Evolutionary conservation across 140 eudicot species (phyloP).

Genomic region (Stevia rebaudiana): DNA sequence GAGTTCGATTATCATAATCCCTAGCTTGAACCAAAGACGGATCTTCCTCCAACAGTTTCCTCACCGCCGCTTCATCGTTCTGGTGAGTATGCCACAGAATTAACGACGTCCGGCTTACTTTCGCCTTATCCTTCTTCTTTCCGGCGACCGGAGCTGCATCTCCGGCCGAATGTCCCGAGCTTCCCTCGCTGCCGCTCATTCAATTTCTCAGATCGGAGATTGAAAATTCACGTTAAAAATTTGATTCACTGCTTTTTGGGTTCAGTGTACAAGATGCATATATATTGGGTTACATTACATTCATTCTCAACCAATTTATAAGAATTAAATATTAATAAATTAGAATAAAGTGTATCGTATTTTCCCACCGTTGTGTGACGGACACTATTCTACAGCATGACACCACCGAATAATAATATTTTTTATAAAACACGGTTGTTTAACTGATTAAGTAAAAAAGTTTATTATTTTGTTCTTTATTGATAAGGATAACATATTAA

Average conservation of each 20-base stretch:
- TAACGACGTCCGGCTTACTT: constrained; percentile 81
- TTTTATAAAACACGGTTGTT: background rate
- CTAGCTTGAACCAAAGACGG: constrained; percentile 59
- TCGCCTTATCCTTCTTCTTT: constrained; percentile 71
- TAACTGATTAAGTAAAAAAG: background rate
- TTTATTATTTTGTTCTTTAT: background rate
- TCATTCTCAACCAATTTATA: constrained; percentile 18
- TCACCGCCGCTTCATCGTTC: constrained; percentile 62
- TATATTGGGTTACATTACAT: background rate
- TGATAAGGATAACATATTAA: constrained; percentile 4
- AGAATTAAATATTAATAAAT: constrained; percentile 1
- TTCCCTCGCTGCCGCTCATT: constrained; percentile 48
- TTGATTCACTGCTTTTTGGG: constrained; percentile 1
- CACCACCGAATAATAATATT: background rate
- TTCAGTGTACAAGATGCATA: constrained; percentile 10
- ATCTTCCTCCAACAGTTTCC: constrained; percentile 84
- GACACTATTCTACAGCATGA: constrained; percentile 11
- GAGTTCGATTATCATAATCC: constrained; percentile 87
- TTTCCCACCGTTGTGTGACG: constrained; percentile 21
- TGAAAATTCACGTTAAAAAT: background rate
- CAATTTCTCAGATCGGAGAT: constrained; percentile 27
- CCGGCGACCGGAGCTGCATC: constrained; percentile 25
- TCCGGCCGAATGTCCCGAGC: constrained; percentile 44
- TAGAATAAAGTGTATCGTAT: background rate
- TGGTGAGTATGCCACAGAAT: constrained; percentile 98